Percentiles rank a stretch among this genome's conserved stretches.
phyloP scores from a whole-genome alignment of 257 asterid genomes.

The Nicotiana benthamiana region DNA sequence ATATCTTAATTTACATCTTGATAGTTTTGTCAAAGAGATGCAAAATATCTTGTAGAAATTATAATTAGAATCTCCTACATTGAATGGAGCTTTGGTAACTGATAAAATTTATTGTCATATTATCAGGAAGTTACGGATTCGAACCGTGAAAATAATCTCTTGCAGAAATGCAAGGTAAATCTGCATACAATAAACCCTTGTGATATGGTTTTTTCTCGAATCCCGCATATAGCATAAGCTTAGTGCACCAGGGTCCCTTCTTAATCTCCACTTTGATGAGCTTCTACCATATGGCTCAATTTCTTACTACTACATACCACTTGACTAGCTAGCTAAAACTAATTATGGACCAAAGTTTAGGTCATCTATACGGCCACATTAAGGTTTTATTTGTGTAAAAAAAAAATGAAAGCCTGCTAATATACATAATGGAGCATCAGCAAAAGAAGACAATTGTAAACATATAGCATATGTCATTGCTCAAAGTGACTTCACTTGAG shows the following conservation, averaged over 20 bases:
- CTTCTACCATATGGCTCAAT: slow-evolving; percentile 3
- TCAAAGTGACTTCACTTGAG: slow-evolving; percentile 9
- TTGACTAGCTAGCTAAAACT: slow-evolving; percentile 2
- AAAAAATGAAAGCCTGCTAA: neutral
- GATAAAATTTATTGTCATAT: too few relatives aligned
- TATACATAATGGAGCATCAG: neutral
- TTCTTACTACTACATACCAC: neutral
- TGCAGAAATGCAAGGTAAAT: too few relatives aligned
- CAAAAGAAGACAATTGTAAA: neutral
- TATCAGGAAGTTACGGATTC: too few relatives aligned
- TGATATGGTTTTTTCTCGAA: too few relatives aligned
- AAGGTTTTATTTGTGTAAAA: neutral
- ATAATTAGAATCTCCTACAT: neutral
- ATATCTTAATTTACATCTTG: neutral
- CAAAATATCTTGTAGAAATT: neutral
- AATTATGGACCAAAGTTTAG: slow-evolving; percentile 3
- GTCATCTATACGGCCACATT: neutral
- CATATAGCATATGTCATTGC: neutral
- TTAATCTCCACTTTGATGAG: too few relatives aligned
- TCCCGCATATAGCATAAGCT: too few relatives aligned
- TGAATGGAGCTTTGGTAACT: too few relatives aligned
- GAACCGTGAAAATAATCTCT: too few relatives aligned
- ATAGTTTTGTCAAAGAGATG: neutral
- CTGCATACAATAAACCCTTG: too few relatives aligned
- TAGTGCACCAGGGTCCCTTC: too few relatives aligned